Base-by-base conservation (phyloP, 495 filamentous ascomycete species). In the Gamarada debralockiae region DNA sequence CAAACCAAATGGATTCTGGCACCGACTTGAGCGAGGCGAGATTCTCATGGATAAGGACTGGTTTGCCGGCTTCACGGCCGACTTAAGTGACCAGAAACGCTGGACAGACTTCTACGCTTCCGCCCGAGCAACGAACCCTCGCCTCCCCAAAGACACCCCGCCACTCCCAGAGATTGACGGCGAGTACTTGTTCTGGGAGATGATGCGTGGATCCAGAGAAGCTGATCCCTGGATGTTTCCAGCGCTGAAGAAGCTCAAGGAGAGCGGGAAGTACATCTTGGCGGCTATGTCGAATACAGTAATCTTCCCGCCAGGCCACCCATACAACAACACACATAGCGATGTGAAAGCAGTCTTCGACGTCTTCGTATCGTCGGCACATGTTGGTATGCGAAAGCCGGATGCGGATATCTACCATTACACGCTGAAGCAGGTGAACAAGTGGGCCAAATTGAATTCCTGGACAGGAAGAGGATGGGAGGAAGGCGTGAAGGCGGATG, bases 231-330 rank as follows among this genome's bases (percentile, higher is more conserved):
- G 82, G 70, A 92, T 98, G 84, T 87, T 81, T 50, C 90, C 90
- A 0, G 91, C 90, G 17, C 73, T 97, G n/a, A 70, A 80, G 61
- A 80, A 76, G 48, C 68, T 96, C 39, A 76, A 74, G 50, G 76
- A 72, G 6, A 80, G 74, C 10, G 81, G 84, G 15, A 68, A 73
- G 52, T 90, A 84, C 59, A 77, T 92, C 27, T 66, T 97, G 18
- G 92, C 82, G 0, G 93, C 92, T 5, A 68, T 97, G 48, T 89
- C 83, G 52, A 98, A 98, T 66, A 97, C 95, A 0, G 80, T 92
- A 29, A 84, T 87, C 25, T 92, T 90, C 67, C 87, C 89, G 0
- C 71, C 77, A 0, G 81, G 74, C 2, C 87, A 92, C 60, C 72
- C 77, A 10, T 83, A 78, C 43, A 53, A 61, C 21, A 58, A 60